Conservation (phyloP, 176 grass and related monocot genomes). For the Oryza officinalis region DNA sequence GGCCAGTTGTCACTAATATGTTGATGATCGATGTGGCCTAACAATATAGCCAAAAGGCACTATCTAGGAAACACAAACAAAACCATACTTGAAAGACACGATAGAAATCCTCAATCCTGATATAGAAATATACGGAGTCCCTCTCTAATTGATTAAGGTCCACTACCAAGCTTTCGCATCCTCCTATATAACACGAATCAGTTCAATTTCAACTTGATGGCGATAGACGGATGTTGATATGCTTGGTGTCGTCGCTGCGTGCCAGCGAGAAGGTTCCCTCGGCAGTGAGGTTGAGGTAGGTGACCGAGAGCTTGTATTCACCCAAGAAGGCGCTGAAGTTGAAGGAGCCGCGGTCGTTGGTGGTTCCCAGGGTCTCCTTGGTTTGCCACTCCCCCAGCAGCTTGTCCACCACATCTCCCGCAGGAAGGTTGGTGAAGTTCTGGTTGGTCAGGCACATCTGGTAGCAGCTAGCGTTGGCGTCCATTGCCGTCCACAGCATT, state of each 20-base stretch:
- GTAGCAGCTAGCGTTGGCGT: slow-evolving; percentile 58
- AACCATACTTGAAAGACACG: background rate
- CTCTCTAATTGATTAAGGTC: background rate
- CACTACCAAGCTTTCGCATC: background rate
- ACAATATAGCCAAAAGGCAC: no score
- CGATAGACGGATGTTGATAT: slow-evolving; percentile 61
- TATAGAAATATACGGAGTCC: background rate
- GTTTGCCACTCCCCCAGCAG: slow-evolving; percentile 80
- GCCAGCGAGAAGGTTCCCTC: slow-evolving; percentile 58
- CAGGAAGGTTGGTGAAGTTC: slow-evolving; percentile 58
- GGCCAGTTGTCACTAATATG: no score
- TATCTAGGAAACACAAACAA: no score
- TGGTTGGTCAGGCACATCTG: slow-evolving; percentile 88
- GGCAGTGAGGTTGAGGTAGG: slow-evolving; percentile 40
- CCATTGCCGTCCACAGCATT: slow-evolving; percentile 77
- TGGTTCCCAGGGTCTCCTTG: slow-evolving; percentile 52
- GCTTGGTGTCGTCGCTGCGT: slow-evolving; percentile 65
- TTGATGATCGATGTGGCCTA: no score
- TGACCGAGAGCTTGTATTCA: slow-evolving; percentile 63
- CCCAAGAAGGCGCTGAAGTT: slow-evolving; percentile 73
- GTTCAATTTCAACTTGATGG: background rate
- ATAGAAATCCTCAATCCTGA: background rate
- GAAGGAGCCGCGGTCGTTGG: slow-evolving; percentile 67
- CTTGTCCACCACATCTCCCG: slow-evolving; percentile 69
- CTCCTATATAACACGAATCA: background rate